Percentiles rank a stretch among this genome's conserved stretches.
Conservation (phyloP, 306 rosid species). For the Styphnolobium japonicum region DNA sequence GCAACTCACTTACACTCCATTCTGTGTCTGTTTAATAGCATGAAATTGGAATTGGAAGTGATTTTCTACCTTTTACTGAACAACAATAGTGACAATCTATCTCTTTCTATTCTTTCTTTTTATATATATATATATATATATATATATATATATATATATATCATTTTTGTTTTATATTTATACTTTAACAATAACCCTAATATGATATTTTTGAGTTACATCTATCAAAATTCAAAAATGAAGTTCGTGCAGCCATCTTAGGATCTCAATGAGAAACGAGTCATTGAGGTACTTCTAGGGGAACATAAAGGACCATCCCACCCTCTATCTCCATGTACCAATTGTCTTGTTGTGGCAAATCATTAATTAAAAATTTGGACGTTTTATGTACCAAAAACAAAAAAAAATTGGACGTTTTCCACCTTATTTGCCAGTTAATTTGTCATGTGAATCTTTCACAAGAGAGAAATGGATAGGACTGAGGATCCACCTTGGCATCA, state of each 20-base stretch:
- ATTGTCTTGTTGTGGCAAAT: too few species aligned
- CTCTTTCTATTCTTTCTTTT: background rate
- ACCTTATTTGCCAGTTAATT: too few species aligned
- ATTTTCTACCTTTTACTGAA: too few species aligned
- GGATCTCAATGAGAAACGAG: background rate
- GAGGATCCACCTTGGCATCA: too few species aligned
- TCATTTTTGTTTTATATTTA: background rate
- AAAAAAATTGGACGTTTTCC: too few species aligned
- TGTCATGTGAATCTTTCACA: too few species aligned
- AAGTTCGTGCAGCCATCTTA: background rate
- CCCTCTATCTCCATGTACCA: background rate
- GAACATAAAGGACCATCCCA: background rate
- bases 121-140: too few species aligned
- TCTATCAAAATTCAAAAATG: background rate
- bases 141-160: too few species aligned
- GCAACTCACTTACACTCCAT: background rate
- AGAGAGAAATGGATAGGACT: too few species aligned
- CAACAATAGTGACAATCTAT: background rate
- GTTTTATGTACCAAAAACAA: too few species aligned
- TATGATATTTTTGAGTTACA: background rate
- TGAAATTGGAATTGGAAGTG: background rate
- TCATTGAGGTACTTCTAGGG: background rate
- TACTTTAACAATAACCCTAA: too few species aligned
- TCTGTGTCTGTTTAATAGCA: background rate
- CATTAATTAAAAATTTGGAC: too few species aligned